Evolutionary conservation across 768 basidiomycete genomes (phyloP).

Genomic region (Trametes maxima): DNA sequence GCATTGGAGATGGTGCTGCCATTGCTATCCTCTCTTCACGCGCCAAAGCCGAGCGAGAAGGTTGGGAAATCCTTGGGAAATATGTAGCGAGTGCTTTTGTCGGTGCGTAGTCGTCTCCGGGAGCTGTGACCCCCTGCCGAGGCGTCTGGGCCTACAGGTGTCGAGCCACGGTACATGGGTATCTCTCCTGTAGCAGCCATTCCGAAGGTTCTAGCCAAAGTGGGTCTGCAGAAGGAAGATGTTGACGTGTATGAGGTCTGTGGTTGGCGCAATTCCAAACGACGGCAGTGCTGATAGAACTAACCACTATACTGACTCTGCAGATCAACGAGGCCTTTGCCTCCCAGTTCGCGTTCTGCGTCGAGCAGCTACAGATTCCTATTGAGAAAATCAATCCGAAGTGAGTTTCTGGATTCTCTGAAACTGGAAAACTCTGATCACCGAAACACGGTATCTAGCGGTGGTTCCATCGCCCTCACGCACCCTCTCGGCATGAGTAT

Average conservation of each 20-base stretch:
- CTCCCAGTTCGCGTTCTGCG: constrained; percentile 91
- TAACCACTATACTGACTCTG: constrained; percentile 1
- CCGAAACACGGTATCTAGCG: constrained; percentile 44
- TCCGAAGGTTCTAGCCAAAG: constrained; percentile 63
- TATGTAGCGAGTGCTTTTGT: constrained; percentile 78
- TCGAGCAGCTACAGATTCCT: constrained; percentile 75
- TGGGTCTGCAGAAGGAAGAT: constrained; percentile 69
- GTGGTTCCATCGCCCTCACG: constrained; percentile 82
- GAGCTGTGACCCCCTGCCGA: neutral
- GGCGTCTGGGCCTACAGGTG: constrained; percentile 45
- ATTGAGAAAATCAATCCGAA: constrained; percentile 86
- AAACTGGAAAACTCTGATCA: neutral
- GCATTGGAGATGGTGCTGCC: constrained; percentile 92
- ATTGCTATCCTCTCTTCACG: constrained; percentile 82
- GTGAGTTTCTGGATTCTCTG: constrained; percentile 42
- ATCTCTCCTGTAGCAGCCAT: constrained; percentile 74
- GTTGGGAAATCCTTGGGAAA: constrained; percentile 81
- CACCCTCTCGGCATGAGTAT: constrained; percentile 86
- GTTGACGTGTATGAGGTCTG: constrained; percentile 75
- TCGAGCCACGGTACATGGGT: constrained; percentile 80
- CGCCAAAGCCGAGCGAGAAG: constrained; percentile 71
- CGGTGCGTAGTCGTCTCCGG: constrained; percentile 46
- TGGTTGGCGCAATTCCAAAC: constrained; percentile 1
- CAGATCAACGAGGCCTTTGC: constrained; percentile 93
- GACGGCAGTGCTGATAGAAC: neutral